Evolutionary conservation across 2,329 filamentous ascomycete genomes (phyloP).

Genomic region (Claviceps arundinis): DNA sequence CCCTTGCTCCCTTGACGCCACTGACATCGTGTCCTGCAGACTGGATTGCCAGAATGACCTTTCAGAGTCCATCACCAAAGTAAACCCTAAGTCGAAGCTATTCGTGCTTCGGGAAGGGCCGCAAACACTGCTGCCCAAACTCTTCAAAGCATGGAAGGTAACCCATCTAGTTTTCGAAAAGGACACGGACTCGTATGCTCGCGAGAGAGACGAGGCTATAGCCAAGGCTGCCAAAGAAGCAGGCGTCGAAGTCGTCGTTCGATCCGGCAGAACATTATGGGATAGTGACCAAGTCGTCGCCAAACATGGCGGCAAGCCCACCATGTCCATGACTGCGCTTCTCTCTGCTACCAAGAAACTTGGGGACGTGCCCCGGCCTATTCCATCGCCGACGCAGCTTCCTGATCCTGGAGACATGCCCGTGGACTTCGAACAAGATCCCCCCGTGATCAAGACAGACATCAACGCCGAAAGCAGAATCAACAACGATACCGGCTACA

Average conservation of each 20-base stretch:
- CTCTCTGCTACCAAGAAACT: constrained; percentile 49
- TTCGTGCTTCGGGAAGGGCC: constrained; percentile 61
- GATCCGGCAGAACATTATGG: constrained; percentile 55
- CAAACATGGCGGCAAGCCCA: constrained; percentile 53
- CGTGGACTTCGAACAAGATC: constrained; percentile 43
- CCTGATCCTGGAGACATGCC: constrained; percentile 53
- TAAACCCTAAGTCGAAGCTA: constrained; percentile 60
- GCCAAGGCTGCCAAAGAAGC: constrained; percentile 45
- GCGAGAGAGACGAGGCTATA: constrained; percentile 48
- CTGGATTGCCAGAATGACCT: constrained; percentile 63
- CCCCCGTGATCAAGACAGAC: constrained; percentile 38
- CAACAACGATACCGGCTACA: constrained; percentile 43
- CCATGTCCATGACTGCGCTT: constrained; percentile 60
- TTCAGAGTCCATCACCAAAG: constrained; percentile 49
- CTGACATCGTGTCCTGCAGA: constrained; percentile 19
- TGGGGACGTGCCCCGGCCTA: constrained; percentile 46
- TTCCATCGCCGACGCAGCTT: constrained; percentile 43
- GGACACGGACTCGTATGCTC: constrained; percentile 62
- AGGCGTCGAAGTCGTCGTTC: constrained; percentile 54
- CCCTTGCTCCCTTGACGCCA: neutral
- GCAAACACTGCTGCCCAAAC: constrained; percentile 55
- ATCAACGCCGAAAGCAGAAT: constrained; percentile 45
- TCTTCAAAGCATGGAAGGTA: constrained; percentile 60
- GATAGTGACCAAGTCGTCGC: constrained; percentile 58
- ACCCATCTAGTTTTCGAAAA: constrained; percentile 70